These are phyloP conservation scores for Colletotrichum falcatum DNA, from an alignment of 2,329 filamentous ascomycete genomes.

Conservation along the genomic window DNA sequence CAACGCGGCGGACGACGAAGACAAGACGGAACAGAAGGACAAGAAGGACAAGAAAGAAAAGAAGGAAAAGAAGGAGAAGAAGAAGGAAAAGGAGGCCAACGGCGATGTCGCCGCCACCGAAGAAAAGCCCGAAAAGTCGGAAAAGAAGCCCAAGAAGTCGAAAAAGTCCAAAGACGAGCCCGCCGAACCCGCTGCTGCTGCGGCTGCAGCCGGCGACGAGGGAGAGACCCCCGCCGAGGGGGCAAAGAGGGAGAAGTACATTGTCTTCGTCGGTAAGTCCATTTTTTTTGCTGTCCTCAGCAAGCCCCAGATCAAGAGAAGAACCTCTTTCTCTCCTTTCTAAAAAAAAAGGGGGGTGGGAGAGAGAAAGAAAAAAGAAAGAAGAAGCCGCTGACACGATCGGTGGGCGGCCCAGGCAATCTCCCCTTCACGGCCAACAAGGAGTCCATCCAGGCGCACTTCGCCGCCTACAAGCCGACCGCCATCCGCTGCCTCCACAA, in stretches of 20 bases:
- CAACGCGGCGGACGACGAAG: slow-evolving; percentile 27
- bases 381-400: slow-evolving; percentile 46
- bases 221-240: slow-evolving; percentile 34
- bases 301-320: background rate
- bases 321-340: background rate
- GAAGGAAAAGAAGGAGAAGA: slow-evolving; percentile 43
- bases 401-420: slow-evolving; percentile 69
- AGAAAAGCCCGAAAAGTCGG: slow-evolving; percentile 31
- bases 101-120: slow-evolving; percentile 43
- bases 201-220: slow-evolving; percentile 28
- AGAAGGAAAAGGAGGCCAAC: slow-evolving; percentile 47
- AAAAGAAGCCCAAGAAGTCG: slow-evolving; percentile 48
- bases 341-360: no score
- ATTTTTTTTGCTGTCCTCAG: background rate
- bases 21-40: slow-evolving; percentile 45
- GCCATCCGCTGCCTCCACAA: slow-evolving; percentile 80
- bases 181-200: slow-evolving; percentile 9
- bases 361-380: no score
- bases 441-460: slow-evolving; percentile 78
- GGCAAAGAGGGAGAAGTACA: slow-evolving; percentile 70
- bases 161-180: slow-evolving; percentile 53
- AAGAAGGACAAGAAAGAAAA: slow-evolving; percentile 46
- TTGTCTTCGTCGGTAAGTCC: slow-evolving; percentile 76
- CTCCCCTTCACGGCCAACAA: slow-evolving; percentile 86
- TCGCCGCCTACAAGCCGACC: slow-evolving; percentile 77